Evolutionary conservation across 192 early-diverging fungal genomes (phyloP).

Genomic region (Geranomyces variabilis): DNA sequence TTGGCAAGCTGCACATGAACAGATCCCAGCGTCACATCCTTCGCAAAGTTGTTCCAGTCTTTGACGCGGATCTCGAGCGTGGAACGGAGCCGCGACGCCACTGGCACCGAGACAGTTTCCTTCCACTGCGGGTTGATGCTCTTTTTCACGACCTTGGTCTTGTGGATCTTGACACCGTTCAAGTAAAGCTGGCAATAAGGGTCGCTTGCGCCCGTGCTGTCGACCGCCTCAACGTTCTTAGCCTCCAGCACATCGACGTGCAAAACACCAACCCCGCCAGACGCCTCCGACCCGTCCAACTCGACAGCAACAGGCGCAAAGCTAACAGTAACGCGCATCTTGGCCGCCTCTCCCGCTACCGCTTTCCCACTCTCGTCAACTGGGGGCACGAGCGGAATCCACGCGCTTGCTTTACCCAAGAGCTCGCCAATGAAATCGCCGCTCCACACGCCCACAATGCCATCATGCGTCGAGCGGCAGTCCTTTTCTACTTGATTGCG

Average conservation of each 20-base stretch:
- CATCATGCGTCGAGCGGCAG: slow-evolving; percentile 21
- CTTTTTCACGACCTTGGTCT: slow-evolving; percentile 77
- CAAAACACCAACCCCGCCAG: slow-evolving; percentile 44
- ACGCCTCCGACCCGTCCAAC: slow-evolving; percentile 49
- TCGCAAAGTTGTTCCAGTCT: slow-evolving; percentile 83
- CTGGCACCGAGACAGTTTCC: slow-evolving; percentile 41
- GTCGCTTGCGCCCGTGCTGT: slow-evolving; percentile 55
- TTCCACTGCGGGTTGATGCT: slow-evolving; percentile 71
- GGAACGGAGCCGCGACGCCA: slow-evolving; percentile 45
- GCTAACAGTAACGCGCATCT: slow-evolving; percentile 27
- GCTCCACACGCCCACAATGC: slow-evolving; percentile 44
- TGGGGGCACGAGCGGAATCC: slow-evolving; percentile 11
- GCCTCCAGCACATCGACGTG: slow-evolving; percentile 57
- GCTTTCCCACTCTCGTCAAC: neutral
- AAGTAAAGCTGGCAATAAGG: slow-evolving; percentile 49
- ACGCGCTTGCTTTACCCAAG: slow-evolving; percentile 33
- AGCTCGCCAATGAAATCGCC: slow-evolving; percentile 36
- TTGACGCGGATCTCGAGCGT: slow-evolving; percentile 63
- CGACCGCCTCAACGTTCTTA: slow-evolving; percentile 58
- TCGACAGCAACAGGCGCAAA: slow-evolving; percentile 39
- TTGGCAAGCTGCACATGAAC: slow-evolving; percentile 42
- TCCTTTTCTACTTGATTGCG: slow-evolving; percentile 33
- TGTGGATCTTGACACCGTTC: slow-evolving; percentile 55
- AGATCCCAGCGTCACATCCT: slow-evolving; percentile 67
- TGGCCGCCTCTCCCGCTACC: neutral